These are phyloP conservation scores for Phytophthora boehmeriae DNA, from an alignment of 352 stramenopile species.

Conservation along the genomic window DNA sequence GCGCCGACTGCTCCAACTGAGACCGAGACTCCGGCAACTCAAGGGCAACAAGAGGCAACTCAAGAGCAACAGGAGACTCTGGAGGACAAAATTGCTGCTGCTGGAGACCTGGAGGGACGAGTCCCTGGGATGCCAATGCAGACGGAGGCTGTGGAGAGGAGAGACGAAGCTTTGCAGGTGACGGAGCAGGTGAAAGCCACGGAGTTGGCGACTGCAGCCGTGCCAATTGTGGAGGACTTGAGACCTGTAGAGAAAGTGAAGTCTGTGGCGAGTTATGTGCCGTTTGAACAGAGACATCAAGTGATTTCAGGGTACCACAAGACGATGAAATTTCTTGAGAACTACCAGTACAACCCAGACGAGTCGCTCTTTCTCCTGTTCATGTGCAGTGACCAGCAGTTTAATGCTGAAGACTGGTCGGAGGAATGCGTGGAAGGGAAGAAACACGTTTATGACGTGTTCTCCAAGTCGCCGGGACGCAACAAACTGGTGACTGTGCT, in stretches of 20 bases:
- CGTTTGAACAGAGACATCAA: slow-evolving; percentile 46
- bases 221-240: not conserved
- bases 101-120: slow-evolving; percentile 22
- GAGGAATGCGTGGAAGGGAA: slow-evolving; percentile 48
- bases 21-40: too few species aligned
- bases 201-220: not conserved
- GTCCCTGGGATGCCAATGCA: slow-evolving; percentile 24
- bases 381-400: slow-evolving; percentile 66
- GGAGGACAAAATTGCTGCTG: slow-evolving; percentile 7
- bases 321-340: slow-evolving; percentile 56
- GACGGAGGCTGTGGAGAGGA: slow-evolving; percentile 9
- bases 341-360: slow-evolving; percentile 39
- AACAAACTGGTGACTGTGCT: slow-evolving; percentile 69
- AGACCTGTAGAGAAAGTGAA: not conserved
- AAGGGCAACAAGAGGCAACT: slow-evolving; percentile 10
- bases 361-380: slow-evolving; percentile 75
- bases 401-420: slow-evolving; percentile 60
- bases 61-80: slow-evolving; percentile 12
- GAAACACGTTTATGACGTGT: slow-evolving; percentile 62
- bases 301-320: slow-evolving; percentile 54
- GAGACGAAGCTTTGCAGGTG: slow-evolving; percentile 10
- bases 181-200: not conserved
- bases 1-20: slow-evolving; percentile 9
- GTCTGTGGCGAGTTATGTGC: slow-evolving; percentile 4
- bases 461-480: slow-evolving; percentile 51